phyloP scores from a whole-genome alignment of 805 yeast genomes.

The Tetrapisispora nanseiensis region DNA sequence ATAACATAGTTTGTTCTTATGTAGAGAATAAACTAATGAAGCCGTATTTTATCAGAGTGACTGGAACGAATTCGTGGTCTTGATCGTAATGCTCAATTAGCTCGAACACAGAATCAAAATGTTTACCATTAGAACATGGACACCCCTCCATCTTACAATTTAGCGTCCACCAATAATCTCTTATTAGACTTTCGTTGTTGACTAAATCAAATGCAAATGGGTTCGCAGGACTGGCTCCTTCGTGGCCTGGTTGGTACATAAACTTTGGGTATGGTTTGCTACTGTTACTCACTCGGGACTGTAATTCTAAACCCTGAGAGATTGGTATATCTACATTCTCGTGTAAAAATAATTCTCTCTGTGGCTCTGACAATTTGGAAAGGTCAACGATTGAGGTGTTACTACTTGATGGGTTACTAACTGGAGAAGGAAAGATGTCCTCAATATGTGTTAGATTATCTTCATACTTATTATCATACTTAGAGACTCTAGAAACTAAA shows the following conservation, averaged over 20 bases:
- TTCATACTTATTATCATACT: background rate
- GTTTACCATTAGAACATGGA: background rate
- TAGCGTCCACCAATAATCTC: slow-evolving; percentile 9
- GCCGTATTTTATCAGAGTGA: slow-evolving; percentile 14
- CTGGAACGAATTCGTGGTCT: slow-evolving; percentile 14
- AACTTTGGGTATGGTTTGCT: background rate
- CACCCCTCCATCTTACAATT: slow-evolving; percentile 9
- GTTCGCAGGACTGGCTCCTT: background rate
- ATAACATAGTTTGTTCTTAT: too few species aligned
- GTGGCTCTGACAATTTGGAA: background rate
- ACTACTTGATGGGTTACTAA: background rate
- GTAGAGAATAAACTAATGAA: slow-evolving; percentile 6
- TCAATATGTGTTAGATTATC: background rate
- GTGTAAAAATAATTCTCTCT: background rate
- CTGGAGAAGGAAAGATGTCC: slow-evolving; percentile 3
- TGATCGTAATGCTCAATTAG: slow-evolving; percentile 21
- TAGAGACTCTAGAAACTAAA: slow-evolving; percentile 9
- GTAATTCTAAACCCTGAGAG: background rate
- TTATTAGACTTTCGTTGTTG: slow-evolving; percentile 1
- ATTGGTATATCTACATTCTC: slow-evolving; percentile 1
- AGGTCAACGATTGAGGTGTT: background rate
- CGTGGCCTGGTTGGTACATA: slow-evolving; percentile 1
- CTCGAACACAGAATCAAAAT: slow-evolving; percentile 9
- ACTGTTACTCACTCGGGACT: background rate
- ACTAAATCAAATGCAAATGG: slow-evolving; percentile 2